Conservation (phyloP, 2,329 filamentous ascomycete species). For the Colletotrichum tropicale region DNA sequence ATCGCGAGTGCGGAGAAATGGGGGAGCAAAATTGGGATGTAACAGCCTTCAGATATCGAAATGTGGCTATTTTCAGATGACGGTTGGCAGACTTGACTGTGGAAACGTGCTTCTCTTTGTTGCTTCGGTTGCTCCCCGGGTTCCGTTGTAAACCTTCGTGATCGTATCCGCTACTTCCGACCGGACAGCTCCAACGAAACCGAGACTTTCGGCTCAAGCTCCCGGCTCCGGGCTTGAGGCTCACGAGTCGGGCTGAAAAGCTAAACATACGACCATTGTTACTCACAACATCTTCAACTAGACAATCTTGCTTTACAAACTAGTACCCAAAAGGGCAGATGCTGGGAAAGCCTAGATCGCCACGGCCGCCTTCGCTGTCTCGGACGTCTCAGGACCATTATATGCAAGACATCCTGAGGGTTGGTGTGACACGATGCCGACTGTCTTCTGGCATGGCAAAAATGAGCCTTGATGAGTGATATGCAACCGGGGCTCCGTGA, state of each 20-base stretch:
- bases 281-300: neutral
- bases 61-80: neutral
- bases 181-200: neutral
- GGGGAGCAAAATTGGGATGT: neutral
- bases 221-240: neutral
- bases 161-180: neutral
- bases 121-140: neutral
- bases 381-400: neutral
- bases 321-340: neutral
- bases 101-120: neutral
- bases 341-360: neutral
- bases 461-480: neutral
- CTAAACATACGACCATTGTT: neutral
- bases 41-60: neutral
- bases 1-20: neutral
- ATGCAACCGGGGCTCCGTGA: neutral
- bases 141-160: neutral
- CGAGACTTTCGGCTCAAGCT: neutral
- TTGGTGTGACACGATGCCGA: neutral
- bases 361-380: neutral
- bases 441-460: neutral
- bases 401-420: neutral
- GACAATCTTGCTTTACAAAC: neutral
- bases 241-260: neutral
- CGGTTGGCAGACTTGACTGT: neutral